These are phyloP conservation scores for Durio zibethinus DNA, from an alignment of 345 rosid species.

Conservation along the genomic window DNA sequence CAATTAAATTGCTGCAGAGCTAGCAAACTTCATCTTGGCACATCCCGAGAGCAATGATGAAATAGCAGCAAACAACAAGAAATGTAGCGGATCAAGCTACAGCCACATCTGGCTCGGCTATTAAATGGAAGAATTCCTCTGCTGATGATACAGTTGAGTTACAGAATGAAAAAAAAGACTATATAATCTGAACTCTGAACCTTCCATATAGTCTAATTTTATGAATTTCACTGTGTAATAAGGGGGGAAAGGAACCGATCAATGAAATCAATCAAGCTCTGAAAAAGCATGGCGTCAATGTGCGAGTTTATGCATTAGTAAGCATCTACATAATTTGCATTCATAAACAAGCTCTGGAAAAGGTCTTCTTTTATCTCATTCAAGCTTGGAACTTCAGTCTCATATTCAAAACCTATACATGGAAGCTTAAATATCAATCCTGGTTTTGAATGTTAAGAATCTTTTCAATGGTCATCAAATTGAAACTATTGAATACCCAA, in stretches of 20 bases:
- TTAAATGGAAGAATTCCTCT: slow-evolving; percentile 42
- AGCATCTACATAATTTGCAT: neutral
- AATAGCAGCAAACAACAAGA: neutral
- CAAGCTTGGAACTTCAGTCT: too few species aligned
- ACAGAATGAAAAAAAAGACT: neutral
- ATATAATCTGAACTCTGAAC: neutral
- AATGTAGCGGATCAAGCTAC: slow-evolving; percentile 26
- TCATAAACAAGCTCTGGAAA: too few species aligned
- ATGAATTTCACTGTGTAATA: neutral
- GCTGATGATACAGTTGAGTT: slow-evolving; percentile 36
- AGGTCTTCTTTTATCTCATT: too few species aligned
- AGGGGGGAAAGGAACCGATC: slow-evolving; percentile 31
- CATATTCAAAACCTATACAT: too few species aligned
- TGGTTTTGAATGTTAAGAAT: neutral
- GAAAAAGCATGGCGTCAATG: slow-evolving; percentile 35
- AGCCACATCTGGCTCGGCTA: slow-evolving; percentile 32
- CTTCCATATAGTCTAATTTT: neutral
- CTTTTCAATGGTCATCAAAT: neutral
- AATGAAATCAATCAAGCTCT: slow-evolving; percentile 44
- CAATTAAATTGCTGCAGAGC: slow-evolving; percentile 21
- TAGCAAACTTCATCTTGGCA: neutral
- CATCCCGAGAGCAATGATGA: neutral
- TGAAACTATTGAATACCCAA: neutral
- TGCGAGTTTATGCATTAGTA: slow-evolving; percentile 31
- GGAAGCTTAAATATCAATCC: too few species aligned